A percentile compares a stretch with the other conserved stretches of the same genome.
Evolutionary conservation across 345 rosid genomes (phyloP).

Genomic region (Bruguiera sexangula): DNA sequence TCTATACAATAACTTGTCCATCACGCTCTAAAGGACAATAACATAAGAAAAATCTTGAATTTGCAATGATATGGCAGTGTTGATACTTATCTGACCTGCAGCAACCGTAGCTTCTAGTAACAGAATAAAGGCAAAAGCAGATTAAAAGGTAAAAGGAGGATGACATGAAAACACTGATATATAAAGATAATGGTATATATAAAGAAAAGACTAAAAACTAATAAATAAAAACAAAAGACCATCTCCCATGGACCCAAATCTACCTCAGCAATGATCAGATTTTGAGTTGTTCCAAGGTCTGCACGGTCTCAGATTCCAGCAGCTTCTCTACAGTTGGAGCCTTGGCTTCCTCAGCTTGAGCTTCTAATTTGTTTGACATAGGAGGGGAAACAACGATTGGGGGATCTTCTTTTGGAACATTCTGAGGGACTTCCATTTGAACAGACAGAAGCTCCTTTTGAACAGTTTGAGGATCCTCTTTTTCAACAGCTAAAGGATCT

Average conservation of each 20-base stretch:
- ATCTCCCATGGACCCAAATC: conserved; percentile 5
- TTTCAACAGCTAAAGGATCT: conserved; percentile 17
- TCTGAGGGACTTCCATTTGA: conserved; percentile 17
- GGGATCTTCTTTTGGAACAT: neutral
- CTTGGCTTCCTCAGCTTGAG: conserved; percentile 33
- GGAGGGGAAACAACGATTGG: conserved; percentile 19
- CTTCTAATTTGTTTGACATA: conserved; percentile 6
- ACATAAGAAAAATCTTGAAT: conserved; percentile 9
- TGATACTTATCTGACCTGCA: conserved; percentile 33
- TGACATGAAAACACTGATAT: conserved; percentile 26
- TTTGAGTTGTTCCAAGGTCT: conserved; percentile 52
- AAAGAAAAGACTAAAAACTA: conserved; percentile 34
- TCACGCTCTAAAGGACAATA: neutral
- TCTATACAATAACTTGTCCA: conserved; percentile 12
- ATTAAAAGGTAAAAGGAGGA: neutral
- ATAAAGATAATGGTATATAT: conserved; percentile 18
- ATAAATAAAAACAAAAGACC: conserved; percentile 14
- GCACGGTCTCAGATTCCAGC: conserved; percentile 39
- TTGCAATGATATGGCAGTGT: conserved; percentile 24
- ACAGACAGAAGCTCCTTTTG: neutral
- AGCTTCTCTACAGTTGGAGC: conserved; percentile 16
- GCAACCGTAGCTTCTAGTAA: conserved; percentile 29
- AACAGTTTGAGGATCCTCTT: conserved; percentile 4
- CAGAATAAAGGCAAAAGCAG: neutral
- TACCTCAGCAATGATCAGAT: conserved; percentile 34